Evolutionary conservation across 2,329 filamentous ascomycete species (phyloP), one percentile per base, ranked within the genome.

Genomic region (Byssothecium circinans): DNA sequence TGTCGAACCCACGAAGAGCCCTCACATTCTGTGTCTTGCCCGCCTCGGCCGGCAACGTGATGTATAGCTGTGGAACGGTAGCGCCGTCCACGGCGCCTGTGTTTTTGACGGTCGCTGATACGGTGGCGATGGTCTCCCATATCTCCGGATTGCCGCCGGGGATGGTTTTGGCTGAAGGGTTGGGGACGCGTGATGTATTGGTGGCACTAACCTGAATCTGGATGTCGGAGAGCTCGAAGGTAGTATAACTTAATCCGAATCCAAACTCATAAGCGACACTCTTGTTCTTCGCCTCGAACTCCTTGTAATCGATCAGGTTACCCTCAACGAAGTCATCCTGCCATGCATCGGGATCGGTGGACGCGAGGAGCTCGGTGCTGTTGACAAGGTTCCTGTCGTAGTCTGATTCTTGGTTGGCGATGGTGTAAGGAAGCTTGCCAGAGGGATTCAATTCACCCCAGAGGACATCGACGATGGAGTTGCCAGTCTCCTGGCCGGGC

Each of bases 341-440:
- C 74, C 73, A 75, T 0, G 69, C 69, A 43, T 67, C 57, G 0
- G 70, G 60, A 47, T 74, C 64, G 1, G 54, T 67, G 0, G 65
- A 67, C 3, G 59, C 57, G 15, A 52, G 38, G 0, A 72, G 56
- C 4, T 50, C 64, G 5, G 65, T 65, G 30, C 64, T 71, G 51
- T 74, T 74, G 25, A 67, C 62, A 22, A 74, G 62, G 15, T 64
- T 61, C 17, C 45, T 65, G 2, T 45, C 45, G 52, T 94, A 91
- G 64, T 95, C 89, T 17, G 80, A 75, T 1, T 86, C 75, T 0
- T 77, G 75, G 59, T 84, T 86, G 10, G 88, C 88, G 35, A 96
- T 86, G 0, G 90, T 95, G 70, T 95, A 96, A 0, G 91, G 91
- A 1, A 96, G 75, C 49, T 87, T 85, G 14, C 91, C 91, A 34